Conservation (phyloP, 495 filamentous ascomycete genomes). For the Penicillium turbatum region DNA sequence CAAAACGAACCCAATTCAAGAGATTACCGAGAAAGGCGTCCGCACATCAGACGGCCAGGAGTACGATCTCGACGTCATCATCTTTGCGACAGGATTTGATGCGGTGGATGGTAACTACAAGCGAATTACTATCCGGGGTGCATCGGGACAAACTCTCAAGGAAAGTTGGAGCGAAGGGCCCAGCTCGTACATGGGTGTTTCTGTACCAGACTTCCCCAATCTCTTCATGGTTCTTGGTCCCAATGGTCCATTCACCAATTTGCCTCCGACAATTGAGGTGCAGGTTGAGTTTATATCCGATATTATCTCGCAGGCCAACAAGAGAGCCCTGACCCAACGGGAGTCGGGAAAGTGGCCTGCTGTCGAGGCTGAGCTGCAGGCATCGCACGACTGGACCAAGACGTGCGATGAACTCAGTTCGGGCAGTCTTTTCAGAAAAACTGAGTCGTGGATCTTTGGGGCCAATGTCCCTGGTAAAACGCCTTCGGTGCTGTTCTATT, state of each 20-base stretch:
- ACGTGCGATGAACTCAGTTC: conserved; percentile 29
- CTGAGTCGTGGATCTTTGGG: conserved; percentile 22
- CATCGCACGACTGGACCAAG: too few relatives aligned
- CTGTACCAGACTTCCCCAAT: conserved; percentile 29
- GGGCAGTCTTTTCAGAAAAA: conserved; percentile 39
- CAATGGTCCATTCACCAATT: conserved; percentile 41
- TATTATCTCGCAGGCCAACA: neutral
- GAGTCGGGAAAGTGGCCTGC: too few relatives aligned
- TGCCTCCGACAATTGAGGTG: conserved; percentile 40
- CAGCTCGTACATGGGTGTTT: conserved; percentile 42
- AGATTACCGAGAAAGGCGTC: conserved; percentile 44
- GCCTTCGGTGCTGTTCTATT: conserved; percentile 7
- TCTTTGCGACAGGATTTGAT: conserved; percentile 53
- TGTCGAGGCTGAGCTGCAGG: too few relatives aligned
- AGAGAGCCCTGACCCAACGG: conserved; percentile 37
- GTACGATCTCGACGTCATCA: conserved; percentile 46
- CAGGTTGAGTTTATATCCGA: conserved; percentile 20
- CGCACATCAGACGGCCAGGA: conserved; percentile 28
- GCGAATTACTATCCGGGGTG: conserved; percentile 25
- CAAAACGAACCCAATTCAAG: conserved; percentile 30
- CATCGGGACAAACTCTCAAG: conserved; percentile 27
- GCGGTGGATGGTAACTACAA: conserved; percentile 42
- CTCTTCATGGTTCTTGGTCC: conserved; percentile 47
- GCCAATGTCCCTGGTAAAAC: conserved; percentile 41
- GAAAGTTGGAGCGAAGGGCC: conserved; percentile 43